Percentiles rank a stretch among this genome's conserved stretches.
Evolutionary conservation across 2,329 filamentous ascomycete species (phyloP).

Genomic region (Alternaria solani): DNA sequence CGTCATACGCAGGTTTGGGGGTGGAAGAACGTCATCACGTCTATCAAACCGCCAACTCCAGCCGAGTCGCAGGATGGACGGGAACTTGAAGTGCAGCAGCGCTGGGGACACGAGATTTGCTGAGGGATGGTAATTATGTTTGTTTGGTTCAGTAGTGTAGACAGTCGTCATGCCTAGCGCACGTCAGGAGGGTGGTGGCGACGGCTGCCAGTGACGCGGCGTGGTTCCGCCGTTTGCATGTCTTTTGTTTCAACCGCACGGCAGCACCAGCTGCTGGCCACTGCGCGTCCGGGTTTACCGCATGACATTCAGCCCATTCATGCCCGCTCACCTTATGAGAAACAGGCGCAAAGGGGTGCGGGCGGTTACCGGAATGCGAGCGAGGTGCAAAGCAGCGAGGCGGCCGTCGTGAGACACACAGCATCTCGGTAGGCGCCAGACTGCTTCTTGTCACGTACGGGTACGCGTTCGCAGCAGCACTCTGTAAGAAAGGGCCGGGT

Average conservation of each 20-base stretch:
- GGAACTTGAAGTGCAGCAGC: slow-evolving; percentile 4
- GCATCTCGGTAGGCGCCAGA: slow-evolving; percentile 12
- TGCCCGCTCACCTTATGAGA: slow-evolving; percentile 10
- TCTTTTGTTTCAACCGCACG: slow-evolving; percentile 25
- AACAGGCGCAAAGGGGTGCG: slow-evolving; percentile 16
- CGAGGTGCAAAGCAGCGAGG: slow-evolving; percentile 5
- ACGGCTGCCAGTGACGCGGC: slow-evolving; percentile 16
- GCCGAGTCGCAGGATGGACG: slow-evolving; percentile 1
- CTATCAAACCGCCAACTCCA: slow-evolving; percentile 5
- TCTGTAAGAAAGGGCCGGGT: slow-evolving; percentile 5
- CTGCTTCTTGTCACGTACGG: slow-evolving; percentile 4
- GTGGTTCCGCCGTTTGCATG: slow-evolving; percentile 21
- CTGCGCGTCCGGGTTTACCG: slow-evolving; percentile 11
- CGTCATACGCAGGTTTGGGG: slow-evolving; percentile 12
- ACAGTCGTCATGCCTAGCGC: background rate
- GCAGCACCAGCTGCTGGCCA: slow-evolving; percentile 12
- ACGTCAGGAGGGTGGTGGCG: slow-evolving; percentile 1
- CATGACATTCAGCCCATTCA: slow-evolving; percentile 12
- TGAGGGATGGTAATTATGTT: slow-evolving; percentile 6
- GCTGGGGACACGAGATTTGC: background rate
- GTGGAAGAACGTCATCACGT: slow-evolving; percentile 12
- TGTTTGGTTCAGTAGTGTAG: slow-evolving; percentile 10
- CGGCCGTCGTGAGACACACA: slow-evolving; percentile 11
- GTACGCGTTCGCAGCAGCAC: background rate
- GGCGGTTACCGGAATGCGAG: slow-evolving; percentile 17